Percentiles rank a stretch among this genome's conserved stretches.
Evolutionary conservation across 768 basidiomycete species (phyloP).

Genomic region (Leccinum obscurum): DNA sequence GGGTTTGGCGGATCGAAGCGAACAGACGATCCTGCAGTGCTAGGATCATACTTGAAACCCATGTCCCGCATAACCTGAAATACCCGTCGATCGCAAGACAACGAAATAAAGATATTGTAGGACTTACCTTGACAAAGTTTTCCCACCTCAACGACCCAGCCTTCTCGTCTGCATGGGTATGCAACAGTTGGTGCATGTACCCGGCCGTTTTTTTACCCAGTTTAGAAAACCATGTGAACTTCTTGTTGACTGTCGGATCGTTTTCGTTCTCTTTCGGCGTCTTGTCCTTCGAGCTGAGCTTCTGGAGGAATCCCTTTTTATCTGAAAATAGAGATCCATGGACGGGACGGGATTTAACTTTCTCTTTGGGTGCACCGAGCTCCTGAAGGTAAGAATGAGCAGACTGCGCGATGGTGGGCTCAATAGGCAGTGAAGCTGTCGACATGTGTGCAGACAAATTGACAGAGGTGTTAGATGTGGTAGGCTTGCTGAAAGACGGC

Average conservation of each 20-base stretch:
- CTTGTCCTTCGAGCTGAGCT: constrained; percentile 39
- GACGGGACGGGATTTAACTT: constrained; percentile 70
- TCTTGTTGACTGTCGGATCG: constrained; percentile 33
- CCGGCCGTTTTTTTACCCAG: constrained; percentile 58
- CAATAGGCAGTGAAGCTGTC: constrained; percentile 44
- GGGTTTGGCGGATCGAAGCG: constrained; percentile 74
- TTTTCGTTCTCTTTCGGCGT: constrained; percentile 35
- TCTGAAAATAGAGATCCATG: constrained; percentile 52
- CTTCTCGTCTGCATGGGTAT: constrained; percentile 54
- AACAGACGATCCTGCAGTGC: constrained; percentile 80
- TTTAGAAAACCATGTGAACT: constrained; percentile 55
- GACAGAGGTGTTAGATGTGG: constrained; percentile 19
- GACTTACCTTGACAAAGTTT: constrained; percentile 64
- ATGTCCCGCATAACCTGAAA: constrained; percentile 72
- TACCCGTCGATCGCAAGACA: not conserved
- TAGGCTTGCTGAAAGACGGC: constrained; percentile 6
- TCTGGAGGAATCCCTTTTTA: constrained; percentile 49
- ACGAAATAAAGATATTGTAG: not conserved
- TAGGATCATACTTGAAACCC: constrained; percentile 73
- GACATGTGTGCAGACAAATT: constrained; percentile 33
- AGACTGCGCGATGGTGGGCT: constrained; percentile 61
- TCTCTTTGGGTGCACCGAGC: constrained; percentile 51
- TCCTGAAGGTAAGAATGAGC: constrained; percentile 68
- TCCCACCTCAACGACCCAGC: constrained; percentile 78
- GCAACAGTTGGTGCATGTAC: constrained; percentile 66